Conservation (phyloP, 2,329 filamentous ascomycete species). For the Stachybotrys chartarum region DNA sequence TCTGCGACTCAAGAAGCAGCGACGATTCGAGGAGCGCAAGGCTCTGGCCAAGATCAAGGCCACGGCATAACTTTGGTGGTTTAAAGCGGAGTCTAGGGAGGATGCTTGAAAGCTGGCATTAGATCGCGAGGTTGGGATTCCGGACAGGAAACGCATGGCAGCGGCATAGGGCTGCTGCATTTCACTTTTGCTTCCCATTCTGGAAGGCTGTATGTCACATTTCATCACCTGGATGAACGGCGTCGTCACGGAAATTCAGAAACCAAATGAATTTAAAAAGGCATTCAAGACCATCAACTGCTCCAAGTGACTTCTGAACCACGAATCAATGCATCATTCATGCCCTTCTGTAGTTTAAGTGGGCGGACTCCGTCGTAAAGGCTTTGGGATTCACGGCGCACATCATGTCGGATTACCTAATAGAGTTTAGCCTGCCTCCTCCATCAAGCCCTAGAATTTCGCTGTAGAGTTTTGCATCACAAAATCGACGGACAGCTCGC, state of each 20-base stretch:
- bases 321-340: too few relatives aligned
- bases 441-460: conserved; percentile 41
- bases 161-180: conserved; percentile 47
- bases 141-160: conserved; percentile 26
- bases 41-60: conserved; percentile 88
- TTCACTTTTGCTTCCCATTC: conserved; percentile 48
- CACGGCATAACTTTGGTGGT: conserved; percentile 52
- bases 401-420: conserved; percentile 29
- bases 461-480: conserved; percentile 29
- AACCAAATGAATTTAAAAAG: conserved; percentile 33
- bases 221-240: conserved; percentile 52
- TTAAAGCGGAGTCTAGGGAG: conserved; percentile 23
- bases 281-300: conserved; percentile 6
- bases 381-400: conserved; percentile 1
- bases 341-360: too few relatives aligned
- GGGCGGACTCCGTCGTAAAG: background rate
- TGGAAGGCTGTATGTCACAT: conserved; percentile 61
- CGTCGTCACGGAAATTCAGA: conserved; percentile 59
- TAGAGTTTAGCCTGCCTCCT: conserved; percentile 25
- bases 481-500: conserved; percentile 22
- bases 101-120: conserved; percentile 27
- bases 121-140: conserved; percentile 28
- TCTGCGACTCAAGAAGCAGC: conserved; percentile 98
- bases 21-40: conserved; percentile 97
- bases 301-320: too few relatives aligned